Evolutionary conservation across 306 rosid genomes (phyloP).

Genomic region (Sophora flavescens): DNA sequence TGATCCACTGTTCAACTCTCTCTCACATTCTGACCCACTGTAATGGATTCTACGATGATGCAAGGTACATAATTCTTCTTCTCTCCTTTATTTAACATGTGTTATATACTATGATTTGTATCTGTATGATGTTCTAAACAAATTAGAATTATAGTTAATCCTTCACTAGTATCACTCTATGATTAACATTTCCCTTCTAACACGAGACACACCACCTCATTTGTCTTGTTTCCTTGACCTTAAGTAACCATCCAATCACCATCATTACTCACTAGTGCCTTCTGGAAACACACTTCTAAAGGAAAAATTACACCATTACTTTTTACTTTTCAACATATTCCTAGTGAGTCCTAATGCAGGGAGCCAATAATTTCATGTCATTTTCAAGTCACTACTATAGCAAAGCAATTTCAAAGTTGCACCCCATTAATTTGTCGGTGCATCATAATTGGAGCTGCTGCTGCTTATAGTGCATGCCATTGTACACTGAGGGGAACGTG

Average conservation of each 20-base stretch:
- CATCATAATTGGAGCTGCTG: background rate
- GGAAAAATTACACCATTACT: background rate
- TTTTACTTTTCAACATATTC: background rate
- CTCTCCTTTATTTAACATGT: too few relatives aligned
- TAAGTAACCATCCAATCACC: background rate
- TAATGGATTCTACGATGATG: too few relatives aligned
- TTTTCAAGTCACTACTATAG: background rate
- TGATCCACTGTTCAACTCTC: too few relatives aligned
- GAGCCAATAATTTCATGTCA: slow-evolving; percentile 31
- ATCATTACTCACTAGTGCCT: background rate
- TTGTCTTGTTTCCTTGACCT: background rate
- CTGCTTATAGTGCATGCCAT: background rate
- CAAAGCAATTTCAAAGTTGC: background rate
- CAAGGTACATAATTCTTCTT: too few relatives aligned
- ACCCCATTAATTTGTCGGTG: slow-evolving; percentile 10
- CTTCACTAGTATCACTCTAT: background rate
- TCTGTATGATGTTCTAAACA: too few relatives aligned
- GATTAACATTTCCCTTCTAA: slow-evolving; percentile 1
- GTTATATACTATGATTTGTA: too few relatives aligned
- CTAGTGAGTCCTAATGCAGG: background rate
- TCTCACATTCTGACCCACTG: too few relatives aligned
- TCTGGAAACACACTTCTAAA: slow-evolving; percentile 1
- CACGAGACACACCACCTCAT: background rate
- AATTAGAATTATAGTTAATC: too few relatives aligned
- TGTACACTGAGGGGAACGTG: background rate